Evolutionary conservation across 352 stramenopile species (phyloP).

Genomic region (Phytophthora tubulina): DNA sequence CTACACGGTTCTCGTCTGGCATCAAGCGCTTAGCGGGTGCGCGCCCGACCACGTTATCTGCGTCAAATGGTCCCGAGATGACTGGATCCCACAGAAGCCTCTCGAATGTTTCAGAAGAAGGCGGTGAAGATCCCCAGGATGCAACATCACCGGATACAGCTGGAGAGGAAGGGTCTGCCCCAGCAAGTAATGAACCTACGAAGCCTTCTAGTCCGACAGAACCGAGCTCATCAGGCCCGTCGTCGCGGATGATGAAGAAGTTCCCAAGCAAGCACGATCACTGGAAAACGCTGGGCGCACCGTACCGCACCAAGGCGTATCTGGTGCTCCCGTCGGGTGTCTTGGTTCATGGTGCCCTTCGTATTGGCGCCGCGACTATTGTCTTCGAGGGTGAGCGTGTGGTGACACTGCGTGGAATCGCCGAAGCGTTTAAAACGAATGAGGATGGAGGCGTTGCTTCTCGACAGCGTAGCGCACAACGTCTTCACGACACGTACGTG

Average conservation of each 20-base stretch:
- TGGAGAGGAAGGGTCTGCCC: conserved; percentile 26
- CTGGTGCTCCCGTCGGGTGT: conserved; percentile 76
- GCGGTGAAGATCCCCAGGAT: conserved; percentile 22
- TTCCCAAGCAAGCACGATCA: conserved; percentile 64
- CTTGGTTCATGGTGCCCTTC: conserved; percentile 78
- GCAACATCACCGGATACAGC: conserved; percentile 27
- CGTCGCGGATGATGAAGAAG: conserved; percentile 45
- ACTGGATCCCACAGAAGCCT: conserved; percentile 29
- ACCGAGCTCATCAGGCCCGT: conserved; percentile 17
- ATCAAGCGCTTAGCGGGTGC: conserved; percentile 63
- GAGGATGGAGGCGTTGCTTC: conserved; percentile 46
- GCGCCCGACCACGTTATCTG: conserved; percentile 36
- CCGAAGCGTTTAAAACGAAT: conserved; percentile 55
- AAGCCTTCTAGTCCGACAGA: conserved; percentile 36
- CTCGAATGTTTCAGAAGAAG: conserved; percentile 47
- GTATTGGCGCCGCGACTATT: conserved; percentile 76
- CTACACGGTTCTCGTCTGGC: conserved; percentile 74
- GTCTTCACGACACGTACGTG: conserved; percentile 65
- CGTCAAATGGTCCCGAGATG: conserved; percentile 29
- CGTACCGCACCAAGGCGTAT: conserved; percentile 84
- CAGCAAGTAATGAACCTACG: conserved; percentile 23
- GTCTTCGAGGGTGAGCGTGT: conserved; percentile 87
- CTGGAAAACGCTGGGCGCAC: conserved; percentile 69
- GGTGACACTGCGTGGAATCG: conserved; percentile 68
- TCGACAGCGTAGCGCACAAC: conserved; percentile 44